Conservation (phyloP, 805 yeast species). For the Starmerella lactis-condensi region DNA sequence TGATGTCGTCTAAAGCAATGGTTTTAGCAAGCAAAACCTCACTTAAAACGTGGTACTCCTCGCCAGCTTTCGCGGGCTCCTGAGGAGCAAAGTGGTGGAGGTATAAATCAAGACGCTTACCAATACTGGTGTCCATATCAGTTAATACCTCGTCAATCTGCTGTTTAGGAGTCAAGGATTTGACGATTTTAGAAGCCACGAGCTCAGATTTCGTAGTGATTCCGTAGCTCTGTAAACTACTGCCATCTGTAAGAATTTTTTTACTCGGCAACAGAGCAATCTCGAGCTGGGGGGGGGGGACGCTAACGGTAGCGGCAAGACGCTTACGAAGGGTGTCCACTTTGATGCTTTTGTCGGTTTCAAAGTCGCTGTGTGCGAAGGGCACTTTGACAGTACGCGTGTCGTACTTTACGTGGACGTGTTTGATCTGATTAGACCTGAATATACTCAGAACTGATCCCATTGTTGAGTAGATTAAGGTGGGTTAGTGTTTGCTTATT, state of each 20-base stretch:
- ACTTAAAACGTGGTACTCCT: slow-evolving; percentile 18
- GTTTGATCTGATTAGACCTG: slow-evolving; percentile 6
- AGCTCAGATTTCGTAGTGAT: slow-evolving; percentile 4
- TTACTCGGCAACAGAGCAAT: slow-evolving; percentile 12
- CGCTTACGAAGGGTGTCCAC: slow-evolving; percentile 43
- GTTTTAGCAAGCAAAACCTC: slow-evolving; percentile 23
- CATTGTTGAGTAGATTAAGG: too few relatives aligned
- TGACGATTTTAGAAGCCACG: slow-evolving; percentile 3
- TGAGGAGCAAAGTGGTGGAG: too few relatives aligned
- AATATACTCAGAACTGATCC: too few relatives aligned
- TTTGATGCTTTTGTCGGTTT: slow-evolving; percentile 42
- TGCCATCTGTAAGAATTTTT: slow-evolving; percentile 10
- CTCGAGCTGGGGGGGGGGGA: slow-evolving; percentile 19
- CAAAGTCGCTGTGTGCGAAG: slow-evolving; percentile 16
- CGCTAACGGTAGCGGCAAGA: slow-evolving; percentile 36
- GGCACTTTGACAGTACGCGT: slow-evolving; percentile 14
- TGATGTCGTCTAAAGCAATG: slow-evolving; percentile 22
- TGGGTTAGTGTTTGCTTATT: too few relatives aligned
- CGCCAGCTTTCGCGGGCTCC: slow-evolving; percentile 13
- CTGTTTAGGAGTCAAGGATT: slow-evolving; percentile 14
- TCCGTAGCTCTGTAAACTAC: slow-evolving; percentile 13
- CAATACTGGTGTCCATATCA: slow-evolving; percentile 18
- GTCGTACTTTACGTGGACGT: slow-evolving; percentile 14
- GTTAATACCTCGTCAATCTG: slow-evolving; percentile 17
- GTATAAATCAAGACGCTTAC: slow-evolving; percentile 14